Conservation (phyloP, 169 alveolate genomes). For the Blepharisma undulans region DNA sequence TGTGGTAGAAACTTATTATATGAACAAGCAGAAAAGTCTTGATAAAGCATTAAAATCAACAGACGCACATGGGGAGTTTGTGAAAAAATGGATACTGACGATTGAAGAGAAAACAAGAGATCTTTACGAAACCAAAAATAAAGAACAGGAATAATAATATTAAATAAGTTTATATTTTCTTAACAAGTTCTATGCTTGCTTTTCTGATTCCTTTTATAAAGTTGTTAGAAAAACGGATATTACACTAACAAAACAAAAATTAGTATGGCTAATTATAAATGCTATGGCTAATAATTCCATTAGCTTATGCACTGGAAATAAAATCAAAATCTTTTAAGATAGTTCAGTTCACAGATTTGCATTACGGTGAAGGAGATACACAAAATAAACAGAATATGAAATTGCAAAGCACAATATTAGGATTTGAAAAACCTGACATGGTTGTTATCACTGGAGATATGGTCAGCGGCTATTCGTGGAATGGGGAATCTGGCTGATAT, state of each 20-base stretch:
- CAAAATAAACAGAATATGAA: conserved; percentile 19
- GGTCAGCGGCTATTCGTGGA: conserved; percentile 70
- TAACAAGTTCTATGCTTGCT: too few relatives aligned
- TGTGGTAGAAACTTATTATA: background rate
- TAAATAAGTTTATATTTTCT: background rate
- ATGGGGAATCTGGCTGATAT: conserved; percentile 50
- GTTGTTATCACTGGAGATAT: conserved; percentile 68
- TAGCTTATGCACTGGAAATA: background rate
- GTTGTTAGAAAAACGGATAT: background rate
- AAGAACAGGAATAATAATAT: background rate
- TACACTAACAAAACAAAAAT: background rate
- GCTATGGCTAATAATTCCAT: background rate
- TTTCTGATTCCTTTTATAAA: too few relatives aligned
- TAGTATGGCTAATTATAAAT: background rate
- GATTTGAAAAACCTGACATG: conserved; percentile 58
- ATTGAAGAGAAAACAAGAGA: background rate
- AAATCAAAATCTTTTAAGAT: conserved; percentile 16
- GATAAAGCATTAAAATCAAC: background rate
- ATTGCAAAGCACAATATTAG: conserved; percentile 29
- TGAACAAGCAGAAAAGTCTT: background rate
- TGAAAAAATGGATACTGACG: background rate
- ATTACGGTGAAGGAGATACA: conserved; percentile 49
- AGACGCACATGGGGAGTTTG: background rate
- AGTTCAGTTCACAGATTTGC: conserved; percentile 52
- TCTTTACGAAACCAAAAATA: background rate